Evolutionary conservation across 1,139 yeast species (phyloP), one percentile per base, ranked within the genome.

Genomic region (Pneumocystis jirovecii): DNA sequence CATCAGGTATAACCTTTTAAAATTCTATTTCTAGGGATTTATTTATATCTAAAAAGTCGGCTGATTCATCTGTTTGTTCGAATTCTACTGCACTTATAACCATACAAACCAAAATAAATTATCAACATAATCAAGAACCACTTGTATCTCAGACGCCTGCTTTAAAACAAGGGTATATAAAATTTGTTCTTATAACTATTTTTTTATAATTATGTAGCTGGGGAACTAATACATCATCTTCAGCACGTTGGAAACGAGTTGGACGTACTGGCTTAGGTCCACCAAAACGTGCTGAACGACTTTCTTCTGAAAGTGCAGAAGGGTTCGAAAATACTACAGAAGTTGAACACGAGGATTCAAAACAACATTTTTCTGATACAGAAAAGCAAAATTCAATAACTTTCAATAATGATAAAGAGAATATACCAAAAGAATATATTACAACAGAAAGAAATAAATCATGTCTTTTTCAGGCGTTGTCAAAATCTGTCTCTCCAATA

Each of bases 261-360:
- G 68, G 68, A 42, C 56, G 66, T 12, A 63, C 65, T 17, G 68
- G 68, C 1, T 42, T 66, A 17, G 68, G 68, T 2, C 68, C 68
- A 6, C 68, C 68, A 37, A 66, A 65, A 42, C 67, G 68, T 19
- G 68, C 68, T 17, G 68, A 66, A 19, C 63, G 66, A 15, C 63
- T 61, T 21, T 62, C 66, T 6, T 40, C 62, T 15, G 67, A 65
- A n/a, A 61, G 64, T 4, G 65, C 61, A 29, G 63, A 62, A 37
- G 66, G 60, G 12, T 10, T n/a, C 40, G 63, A 21, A n/a, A 39
- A 63, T 37, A 37, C 10, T 10, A 50, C 12, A 3, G 57, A 50
- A 25, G 34, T 12, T 1, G n/a, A 15, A 25, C 31, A 50, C 3
- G 57, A 50, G 10, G n/a, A 50, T 25, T 25, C 57, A 25, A 50